Evolutionary conservation across 1,284 basidiomycete species (phyloP).

Genomic region (Stygiomarasmius scandens): DNA sequence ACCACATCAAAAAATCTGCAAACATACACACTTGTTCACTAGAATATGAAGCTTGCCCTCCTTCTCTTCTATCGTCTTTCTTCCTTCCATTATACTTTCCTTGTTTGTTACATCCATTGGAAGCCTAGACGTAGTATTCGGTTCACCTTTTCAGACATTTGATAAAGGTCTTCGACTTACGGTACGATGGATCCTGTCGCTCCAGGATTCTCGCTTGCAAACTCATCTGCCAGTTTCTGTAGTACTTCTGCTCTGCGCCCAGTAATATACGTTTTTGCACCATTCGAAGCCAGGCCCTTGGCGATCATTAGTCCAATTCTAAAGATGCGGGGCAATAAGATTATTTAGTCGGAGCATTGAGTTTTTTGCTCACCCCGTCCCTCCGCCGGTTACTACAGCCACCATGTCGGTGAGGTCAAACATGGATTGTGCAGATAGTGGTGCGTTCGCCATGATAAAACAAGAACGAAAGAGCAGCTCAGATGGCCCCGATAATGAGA

Average conservation of each 20-base stretch:
- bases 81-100: slow-evolving; percentile 60
- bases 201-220: slow-evolving; percentile 40
- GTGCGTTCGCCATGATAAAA: not conserved
- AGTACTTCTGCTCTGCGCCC: slow-evolving; percentile 68
- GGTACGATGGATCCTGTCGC: slow-evolving; percentile 54
- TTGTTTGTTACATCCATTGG: slow-evolving; percentile 73
- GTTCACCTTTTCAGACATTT: slow-evolving; percentile 4
- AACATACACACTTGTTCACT: slow-evolving; percentile 75
- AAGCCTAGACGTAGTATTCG: slow-evolving; percentile 47
- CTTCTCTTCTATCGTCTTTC: slow-evolving; percentile 52
- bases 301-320: slow-evolving; percentile 62
- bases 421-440: slow-evolving; percentile 39
- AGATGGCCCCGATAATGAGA: not conserved
- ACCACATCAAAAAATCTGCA: not conserved
- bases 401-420: slow-evolving; percentile 64
- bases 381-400: slow-evolving; percentile 80
- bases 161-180: slow-evolving; percentile 40
- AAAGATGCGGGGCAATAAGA: not conserved
- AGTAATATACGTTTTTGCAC: slow-evolving; percentile 82
- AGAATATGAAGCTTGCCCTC: slow-evolving; percentile 79
- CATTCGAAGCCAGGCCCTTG: slow-evolving; percentile 72
- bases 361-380: slow-evolving; percentile 64
- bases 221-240: slow-evolving; percentile 52
- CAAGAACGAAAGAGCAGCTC: not conserved
- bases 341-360: slow-evolving; percentile 33